Evolutionary conservation across 2,329 filamentous ascomycete genomes (phyloP).

Genomic region (Blastomyces gilchristii): DNA sequence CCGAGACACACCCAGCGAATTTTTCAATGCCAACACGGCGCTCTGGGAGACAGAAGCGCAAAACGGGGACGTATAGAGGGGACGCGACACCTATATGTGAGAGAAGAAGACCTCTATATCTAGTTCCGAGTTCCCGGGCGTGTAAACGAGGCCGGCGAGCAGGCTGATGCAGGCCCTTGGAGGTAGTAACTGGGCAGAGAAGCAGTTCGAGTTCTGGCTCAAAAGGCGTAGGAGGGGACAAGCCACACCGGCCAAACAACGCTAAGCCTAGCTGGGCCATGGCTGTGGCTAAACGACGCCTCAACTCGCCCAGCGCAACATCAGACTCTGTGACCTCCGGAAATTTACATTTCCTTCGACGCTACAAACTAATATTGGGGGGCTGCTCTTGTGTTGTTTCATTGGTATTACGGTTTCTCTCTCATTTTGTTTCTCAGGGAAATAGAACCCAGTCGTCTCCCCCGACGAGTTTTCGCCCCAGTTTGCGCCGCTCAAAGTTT

Average conservation of each 20-base stretch:
- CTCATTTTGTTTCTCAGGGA: background rate
- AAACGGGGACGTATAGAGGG: background rate
- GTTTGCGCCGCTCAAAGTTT: background rate
- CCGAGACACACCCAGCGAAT: constrained; percentile 6
- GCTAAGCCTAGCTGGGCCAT: background rate
- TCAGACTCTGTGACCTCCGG: background rate
- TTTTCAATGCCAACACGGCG: constrained; percentile 8
- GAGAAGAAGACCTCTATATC: background rate
- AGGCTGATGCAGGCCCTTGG: background rate
- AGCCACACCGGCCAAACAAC: background rate
- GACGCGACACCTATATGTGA: background rate
- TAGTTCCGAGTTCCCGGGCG: background rate
- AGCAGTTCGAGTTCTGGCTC: constrained; percentile 4
- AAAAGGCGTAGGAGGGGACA: background rate
- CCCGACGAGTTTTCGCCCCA: background rate
- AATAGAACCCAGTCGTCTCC: background rate
- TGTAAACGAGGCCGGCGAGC: background rate
- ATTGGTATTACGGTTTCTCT: background rate
- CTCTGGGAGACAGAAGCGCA: background rate
- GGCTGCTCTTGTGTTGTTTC: background rate
- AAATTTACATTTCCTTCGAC: background rate
- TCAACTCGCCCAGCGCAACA: background rate
- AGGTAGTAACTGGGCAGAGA: background rate
- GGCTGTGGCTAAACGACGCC: background rate
- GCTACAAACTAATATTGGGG: background rate